Percentiles rank a stretch among this genome's conserved stretches.
Conservation (phyloP, 164 flowering plant genomes). For the Piper longum region DNA sequence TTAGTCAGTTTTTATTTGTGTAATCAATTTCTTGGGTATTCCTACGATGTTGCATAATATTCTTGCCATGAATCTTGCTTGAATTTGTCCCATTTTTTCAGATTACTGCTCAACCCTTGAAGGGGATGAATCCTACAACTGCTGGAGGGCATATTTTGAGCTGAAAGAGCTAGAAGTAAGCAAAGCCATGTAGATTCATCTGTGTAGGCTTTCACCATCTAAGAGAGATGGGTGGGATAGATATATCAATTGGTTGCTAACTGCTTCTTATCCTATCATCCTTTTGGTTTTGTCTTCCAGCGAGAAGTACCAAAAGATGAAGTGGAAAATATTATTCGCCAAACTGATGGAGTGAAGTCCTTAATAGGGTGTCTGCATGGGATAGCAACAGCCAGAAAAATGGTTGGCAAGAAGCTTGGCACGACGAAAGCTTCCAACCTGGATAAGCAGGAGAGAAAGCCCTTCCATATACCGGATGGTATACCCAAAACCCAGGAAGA, state of each 20-base stretch:
- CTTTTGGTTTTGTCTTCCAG: slow-evolving; percentile 18
- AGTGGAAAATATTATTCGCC: slow-evolving; percentile 45
- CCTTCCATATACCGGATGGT: slow-evolving; percentile 59
- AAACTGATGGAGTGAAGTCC: slow-evolving; percentile 51
- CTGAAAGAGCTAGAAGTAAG: slow-evolving; percentile 78
- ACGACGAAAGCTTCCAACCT: slow-evolving; percentile 3
- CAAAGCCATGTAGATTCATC: neutral
- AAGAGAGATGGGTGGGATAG: neutral
- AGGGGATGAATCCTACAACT: slow-evolving; percentile 63
- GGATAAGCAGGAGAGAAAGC: slow-evolving; percentile 10
- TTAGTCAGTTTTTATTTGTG: too few relatives aligned
- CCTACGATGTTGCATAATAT: too few relatives aligned
- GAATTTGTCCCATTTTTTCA: slow-evolving; percentile 7
- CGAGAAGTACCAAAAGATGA: slow-evolving; percentile 43
- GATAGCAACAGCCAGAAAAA: slow-evolving; percentile 24
- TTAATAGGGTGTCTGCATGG: slow-evolving; percentile 54
- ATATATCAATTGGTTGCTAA: neutral
- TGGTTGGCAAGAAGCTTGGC: slow-evolving; percentile 6
- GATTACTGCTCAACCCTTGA: slow-evolving; percentile 86
- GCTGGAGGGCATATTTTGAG: slow-evolving; percentile 85
- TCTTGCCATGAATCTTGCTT: neutral
- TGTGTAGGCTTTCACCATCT: too few relatives aligned
- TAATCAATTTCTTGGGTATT: too few relatives aligned
- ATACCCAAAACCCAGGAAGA: slow-evolving; percentile 58
- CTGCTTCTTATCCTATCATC: neutral